A percentile compares a stretch with the other conserved stretches of the same genome.
Conservation (phyloP, 371 early-diverging fungal genomes). For the Encephalitozoon intestinalis region DNA sequence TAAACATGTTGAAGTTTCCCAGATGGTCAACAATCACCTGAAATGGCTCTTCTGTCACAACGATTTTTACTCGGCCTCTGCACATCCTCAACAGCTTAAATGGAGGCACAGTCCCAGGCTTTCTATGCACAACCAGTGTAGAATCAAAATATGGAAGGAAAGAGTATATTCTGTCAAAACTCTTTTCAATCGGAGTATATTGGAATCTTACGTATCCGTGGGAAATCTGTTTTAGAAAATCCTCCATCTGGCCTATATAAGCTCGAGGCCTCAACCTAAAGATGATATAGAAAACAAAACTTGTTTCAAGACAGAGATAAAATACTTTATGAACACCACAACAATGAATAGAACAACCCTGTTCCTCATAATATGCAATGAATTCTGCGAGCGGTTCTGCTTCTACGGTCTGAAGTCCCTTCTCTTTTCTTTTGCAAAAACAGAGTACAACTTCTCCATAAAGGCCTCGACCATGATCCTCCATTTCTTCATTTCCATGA, state of each 20-base stretch:
- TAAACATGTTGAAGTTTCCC: not conserved
- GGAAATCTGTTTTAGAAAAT: not conserved
- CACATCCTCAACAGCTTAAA: not conserved
- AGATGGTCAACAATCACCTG: not conserved
- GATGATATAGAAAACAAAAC: not conserved
- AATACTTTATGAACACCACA: not conserved
- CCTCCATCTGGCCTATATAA: not conserved
- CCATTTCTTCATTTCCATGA: constrained; percentile 70
- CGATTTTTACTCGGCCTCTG: not conserved
- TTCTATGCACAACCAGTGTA: not conserved
- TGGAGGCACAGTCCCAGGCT: not conserved
- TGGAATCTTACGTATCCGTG: not conserved
- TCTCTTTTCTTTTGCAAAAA: constrained; percentile 54
- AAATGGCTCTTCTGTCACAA: not conserved
- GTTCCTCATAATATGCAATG: constrained; percentile 64
- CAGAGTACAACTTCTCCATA: constrained; percentile 12
- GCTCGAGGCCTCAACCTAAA: not conserved
- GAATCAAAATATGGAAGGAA: not conserved
- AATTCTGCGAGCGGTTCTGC: constrained; percentile 70
- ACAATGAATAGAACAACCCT: constrained; percentile 17
- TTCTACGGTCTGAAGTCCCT: constrained; percentile 64
- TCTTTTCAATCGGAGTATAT: not conserved
- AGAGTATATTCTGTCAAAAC: not conserved
- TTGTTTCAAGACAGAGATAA: not conserved
- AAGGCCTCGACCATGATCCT: constrained; percentile 47